These are phyloP conservation scores for Croton setiger DNA, from an alignment of 441 rosid genomes.

Conservation along the genomic window DNA sequence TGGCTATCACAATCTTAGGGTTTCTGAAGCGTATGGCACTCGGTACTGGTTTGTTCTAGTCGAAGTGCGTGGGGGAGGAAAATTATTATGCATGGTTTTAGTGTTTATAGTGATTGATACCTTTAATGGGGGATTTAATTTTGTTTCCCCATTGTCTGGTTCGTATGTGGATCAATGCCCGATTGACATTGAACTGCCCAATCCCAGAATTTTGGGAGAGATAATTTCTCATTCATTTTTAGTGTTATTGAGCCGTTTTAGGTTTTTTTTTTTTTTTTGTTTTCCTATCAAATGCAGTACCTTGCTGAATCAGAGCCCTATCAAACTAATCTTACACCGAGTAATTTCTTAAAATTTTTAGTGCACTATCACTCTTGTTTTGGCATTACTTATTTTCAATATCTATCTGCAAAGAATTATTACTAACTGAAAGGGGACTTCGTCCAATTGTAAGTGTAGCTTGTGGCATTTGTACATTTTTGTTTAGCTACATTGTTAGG, in stretches of 20 bases:
- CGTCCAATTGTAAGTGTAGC: not conserved
- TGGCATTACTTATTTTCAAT: not conserved
- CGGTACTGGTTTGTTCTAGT: not conserved
- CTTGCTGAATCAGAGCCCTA: not conserved
- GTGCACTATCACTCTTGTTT: not conserved
- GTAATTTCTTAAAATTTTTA: not conserved
- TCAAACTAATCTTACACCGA: not conserved
- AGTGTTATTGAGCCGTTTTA: not conserved
- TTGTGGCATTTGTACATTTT: conserved; percentile 9
- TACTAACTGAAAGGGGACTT: not conserved
- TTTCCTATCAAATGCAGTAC: not conserved
- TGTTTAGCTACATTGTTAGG: not conserved
- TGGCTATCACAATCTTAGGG: conserved; percentile 10
- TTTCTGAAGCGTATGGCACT: not conserved
- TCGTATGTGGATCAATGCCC: not conserved
- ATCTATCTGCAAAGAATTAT: conserved; percentile 5
- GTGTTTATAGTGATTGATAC: not conserved
- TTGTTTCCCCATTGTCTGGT: not conserved
- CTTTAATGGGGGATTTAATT: not conserved
- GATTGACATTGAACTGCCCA: not conserved
- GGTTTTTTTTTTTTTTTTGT: not conserved
- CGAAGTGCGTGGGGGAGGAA: too few species aligned
- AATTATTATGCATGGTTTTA: not conserved
- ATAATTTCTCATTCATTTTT: not conserved
- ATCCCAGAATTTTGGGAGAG: not conserved